These are phyloP conservation scores for Lachnellula cervina DNA, from an alignment of 2,329 filamentous ascomycete species.

Conservation along the genomic window DNA sequence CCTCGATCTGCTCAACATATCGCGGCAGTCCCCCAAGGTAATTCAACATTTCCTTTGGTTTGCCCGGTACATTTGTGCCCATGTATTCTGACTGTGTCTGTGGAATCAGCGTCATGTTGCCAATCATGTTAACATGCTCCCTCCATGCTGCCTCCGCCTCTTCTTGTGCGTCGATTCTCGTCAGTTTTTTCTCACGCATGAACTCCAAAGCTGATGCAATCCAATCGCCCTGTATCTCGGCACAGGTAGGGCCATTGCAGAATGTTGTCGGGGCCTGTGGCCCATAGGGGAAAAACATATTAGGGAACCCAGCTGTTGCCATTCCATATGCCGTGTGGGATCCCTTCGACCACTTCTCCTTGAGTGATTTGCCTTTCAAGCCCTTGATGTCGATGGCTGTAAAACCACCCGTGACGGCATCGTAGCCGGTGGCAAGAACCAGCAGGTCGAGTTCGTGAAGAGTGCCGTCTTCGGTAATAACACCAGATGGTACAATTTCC, in stretches of 20 bases:
- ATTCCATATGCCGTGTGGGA: conserved; percentile 37
- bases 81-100: conserved; percentile 35
- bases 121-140: conserved; percentile 27
- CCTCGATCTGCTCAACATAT: neutral
- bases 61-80: conserved; percentile 19
- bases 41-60: neutral
- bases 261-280: conserved; percentile 29
- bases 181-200: conserved; percentile 28
- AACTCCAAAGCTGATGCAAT: conserved; percentile 32
- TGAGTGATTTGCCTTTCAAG: conserved; percentile 25
- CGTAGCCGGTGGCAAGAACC: conserved; percentile 36
- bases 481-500: conserved; percentile 34
- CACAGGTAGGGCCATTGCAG: conserved; percentile 36
- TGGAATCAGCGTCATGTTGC: conserved; percentile 30
- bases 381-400: conserved; percentile 31
- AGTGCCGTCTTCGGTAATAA: conserved; percentile 29
- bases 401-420: conserved; percentile 33
- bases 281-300: conserved; percentile 43
- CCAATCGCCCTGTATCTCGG: conserved; percentile 37
- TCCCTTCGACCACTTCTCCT: conserved; percentile 32
- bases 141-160: conserved; percentile 30
- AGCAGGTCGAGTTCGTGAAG: conserved; percentile 30
- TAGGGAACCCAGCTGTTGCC: conserved; percentile 40
- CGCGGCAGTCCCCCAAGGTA: neutral
- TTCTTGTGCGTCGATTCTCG: conserved; percentile 30